Evolutionary conservation across 2,329 filamentous ascomycete species (phyloP).

Genomic region (Fulvia fulva): DNA sequence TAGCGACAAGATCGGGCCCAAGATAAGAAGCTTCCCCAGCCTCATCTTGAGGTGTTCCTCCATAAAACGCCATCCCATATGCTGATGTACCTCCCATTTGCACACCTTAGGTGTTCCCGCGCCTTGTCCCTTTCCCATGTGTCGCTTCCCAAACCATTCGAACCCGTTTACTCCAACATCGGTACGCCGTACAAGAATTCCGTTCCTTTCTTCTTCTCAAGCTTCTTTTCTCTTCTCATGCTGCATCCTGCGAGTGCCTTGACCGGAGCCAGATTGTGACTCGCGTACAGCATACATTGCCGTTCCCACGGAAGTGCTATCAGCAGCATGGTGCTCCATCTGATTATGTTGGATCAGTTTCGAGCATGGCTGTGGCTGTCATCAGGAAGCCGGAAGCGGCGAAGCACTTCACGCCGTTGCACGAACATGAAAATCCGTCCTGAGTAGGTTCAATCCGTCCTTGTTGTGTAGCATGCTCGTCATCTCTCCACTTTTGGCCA

Average conservation of each 20-base stretch:
- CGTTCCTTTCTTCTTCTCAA: background rate
- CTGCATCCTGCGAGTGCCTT: background rate
- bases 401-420: too few relatives aligned
- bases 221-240: background rate
- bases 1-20: background rate
- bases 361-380: too few relatives aligned
- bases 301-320: too few relatives aligned
- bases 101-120: background rate
- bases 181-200: background rate
- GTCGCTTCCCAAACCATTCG: background rate
- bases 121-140: background rate
- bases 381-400: too few relatives aligned
- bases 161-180: background rate
- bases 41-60: background rate
- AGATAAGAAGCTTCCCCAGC: background rate
- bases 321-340: too few relatives aligned
- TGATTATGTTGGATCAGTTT: too few relatives aligned
- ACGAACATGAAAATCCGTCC: background rate
- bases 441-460: background rate
- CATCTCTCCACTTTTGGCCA: conserved; percentile 45
- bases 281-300: too few relatives aligned
- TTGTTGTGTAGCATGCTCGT: too few relatives aligned
- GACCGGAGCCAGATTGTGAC: too few relatives aligned
- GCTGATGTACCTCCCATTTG: background rate
- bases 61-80: background rate